Conservation (phyloP, 768 basidiomycete species). For the Xerocomellus amylosporus region DNA sequence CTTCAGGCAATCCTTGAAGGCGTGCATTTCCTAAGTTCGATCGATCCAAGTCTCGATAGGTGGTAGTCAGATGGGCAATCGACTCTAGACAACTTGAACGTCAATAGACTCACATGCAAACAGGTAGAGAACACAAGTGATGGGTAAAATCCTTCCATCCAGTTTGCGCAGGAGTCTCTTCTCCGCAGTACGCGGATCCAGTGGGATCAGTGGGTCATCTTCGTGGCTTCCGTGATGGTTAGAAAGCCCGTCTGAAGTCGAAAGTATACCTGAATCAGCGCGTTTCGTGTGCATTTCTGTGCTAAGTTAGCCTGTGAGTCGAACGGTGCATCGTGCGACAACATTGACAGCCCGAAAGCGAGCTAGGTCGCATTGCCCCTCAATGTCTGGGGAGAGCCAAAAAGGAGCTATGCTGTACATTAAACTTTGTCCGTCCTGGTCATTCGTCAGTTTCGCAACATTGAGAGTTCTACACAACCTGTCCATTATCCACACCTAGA, state of each 20-base stretch:
- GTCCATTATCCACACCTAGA: too few species aligned
- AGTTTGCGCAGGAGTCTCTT: conserved; percentile 58
- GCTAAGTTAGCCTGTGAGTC: background rate
- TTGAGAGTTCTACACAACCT: too few species aligned
- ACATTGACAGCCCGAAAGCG: background rate
- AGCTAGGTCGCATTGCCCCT: background rate
- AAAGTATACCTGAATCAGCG: conserved; percentile 1
- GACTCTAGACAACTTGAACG: background rate
- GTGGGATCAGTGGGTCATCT: conserved; percentile 20
- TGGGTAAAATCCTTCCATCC: conserved; percentile 65
- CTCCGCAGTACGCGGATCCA: conserved; percentile 39
- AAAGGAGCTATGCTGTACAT: background rate
- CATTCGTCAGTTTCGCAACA: too few species aligned
- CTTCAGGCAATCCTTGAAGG: conserved; percentile 64
- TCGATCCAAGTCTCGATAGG: conserved; percentile 55
- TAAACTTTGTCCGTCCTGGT: too few species aligned
- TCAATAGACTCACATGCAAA: conserved; percentile 60
- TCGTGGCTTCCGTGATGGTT: conserved; percentile 7
- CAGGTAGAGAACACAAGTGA: conserved; percentile 70
- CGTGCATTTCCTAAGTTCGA: conserved; percentile 80
- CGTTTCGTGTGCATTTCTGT: conserved; percentile 19
- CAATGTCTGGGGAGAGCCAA: background rate
- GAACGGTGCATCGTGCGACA: background rate
- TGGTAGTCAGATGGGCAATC: background rate
- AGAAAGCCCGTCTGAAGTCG: conserved; percentile 4